Evolutionary conservation across 257 asterid species (phyloP).

Genomic region (Ehretia macrophylla): DNA sequence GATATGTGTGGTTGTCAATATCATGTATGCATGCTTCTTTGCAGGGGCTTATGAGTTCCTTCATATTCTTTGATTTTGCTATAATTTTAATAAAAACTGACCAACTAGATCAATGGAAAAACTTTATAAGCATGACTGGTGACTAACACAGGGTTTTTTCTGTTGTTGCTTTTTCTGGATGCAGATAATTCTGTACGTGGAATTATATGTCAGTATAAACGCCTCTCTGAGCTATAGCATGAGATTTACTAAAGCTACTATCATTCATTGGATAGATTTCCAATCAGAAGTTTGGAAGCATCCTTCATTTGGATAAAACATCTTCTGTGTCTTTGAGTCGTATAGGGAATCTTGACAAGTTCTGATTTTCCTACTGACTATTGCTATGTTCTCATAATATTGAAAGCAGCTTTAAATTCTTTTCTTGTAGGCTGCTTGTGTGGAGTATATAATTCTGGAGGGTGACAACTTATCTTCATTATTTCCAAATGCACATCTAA

Average conservation of each 20-base stretch:
- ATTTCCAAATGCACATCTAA: slow-evolving; percentile 78
- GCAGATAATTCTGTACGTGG: slow-evolving; percentile 87
- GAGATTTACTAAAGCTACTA: too few relatives aligned
- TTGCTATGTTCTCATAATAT: neutral
- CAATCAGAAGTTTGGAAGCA: too few relatives aligned
- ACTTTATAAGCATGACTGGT: neutral
- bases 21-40: too few relatives aligned
- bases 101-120: too few relatives aligned
- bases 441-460: slow-evolving; percentile 86
- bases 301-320: too few relatives aligned
- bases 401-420: neutral
- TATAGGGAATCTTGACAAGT: neutral
- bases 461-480: slow-evolving; percentile 81
- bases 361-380: neutral
- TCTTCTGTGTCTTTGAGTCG: neutral
- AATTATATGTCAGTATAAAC: slow-evolving; percentile 78
- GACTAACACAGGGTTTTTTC: slow-evolving; percentile 21
- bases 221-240: neutral
- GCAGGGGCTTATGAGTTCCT: too few relatives aligned
- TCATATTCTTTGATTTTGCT: too few relatives aligned
- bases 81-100: too few relatives aligned
- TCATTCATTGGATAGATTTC: too few relatives aligned
- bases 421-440: slow-evolving; percentile 72
- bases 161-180: slow-evolving; percentile 20
- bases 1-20: too few relatives aligned